Evolutionary conservation across 1,284 basidiomycete genomes (phyloP).

Genomic region (Testicularia cyperi): DNA sequence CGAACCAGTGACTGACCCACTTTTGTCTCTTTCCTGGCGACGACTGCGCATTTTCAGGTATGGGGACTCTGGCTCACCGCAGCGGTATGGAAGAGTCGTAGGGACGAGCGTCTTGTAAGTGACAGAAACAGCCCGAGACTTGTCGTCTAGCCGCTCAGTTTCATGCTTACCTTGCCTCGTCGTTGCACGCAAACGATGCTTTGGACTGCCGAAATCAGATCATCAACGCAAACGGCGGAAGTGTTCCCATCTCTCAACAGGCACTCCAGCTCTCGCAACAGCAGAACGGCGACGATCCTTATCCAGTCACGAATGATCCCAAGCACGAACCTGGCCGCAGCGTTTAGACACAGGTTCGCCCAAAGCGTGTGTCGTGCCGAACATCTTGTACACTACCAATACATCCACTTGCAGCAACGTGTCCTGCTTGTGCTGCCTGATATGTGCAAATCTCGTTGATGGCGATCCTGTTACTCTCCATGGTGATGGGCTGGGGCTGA

Average conservation of each 20-base stretch:
- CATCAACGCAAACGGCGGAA: constrained; percentile 19
- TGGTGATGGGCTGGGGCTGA: too few species aligned
- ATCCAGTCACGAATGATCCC: constrained; percentile 34
- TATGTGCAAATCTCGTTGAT: too few species aligned
- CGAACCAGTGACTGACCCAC: not conserved
- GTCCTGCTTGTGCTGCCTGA: too few species aligned
- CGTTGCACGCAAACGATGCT: too few species aligned
- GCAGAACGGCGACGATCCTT: constrained; percentile 21
- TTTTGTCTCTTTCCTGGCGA: not conserved
- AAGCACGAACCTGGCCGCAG: constrained; percentile 28
- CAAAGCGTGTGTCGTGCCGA: too few species aligned
- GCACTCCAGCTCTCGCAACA: constrained; percentile 23
- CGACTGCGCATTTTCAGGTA: constrained; percentile 13
- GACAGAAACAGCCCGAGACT: too few species aligned
- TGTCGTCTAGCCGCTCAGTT: not conserved
- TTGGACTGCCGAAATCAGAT: constrained; percentile 1
- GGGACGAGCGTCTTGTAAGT: constrained; percentile 47
- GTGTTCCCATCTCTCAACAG: constrained; percentile 29
- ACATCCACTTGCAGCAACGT: too few species aligned
- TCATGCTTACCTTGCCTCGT: not conserved
- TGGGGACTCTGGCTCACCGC: constrained; percentile 56
- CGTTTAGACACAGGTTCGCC: constrained; percentile 7
- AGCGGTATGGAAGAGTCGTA: constrained; percentile 53
- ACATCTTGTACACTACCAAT: too few species aligned
- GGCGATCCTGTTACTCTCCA: too few species aligned